Conservation (phyloP, 23 red algal genomes). For the Gracilaria vermiculophylla region DNA sequence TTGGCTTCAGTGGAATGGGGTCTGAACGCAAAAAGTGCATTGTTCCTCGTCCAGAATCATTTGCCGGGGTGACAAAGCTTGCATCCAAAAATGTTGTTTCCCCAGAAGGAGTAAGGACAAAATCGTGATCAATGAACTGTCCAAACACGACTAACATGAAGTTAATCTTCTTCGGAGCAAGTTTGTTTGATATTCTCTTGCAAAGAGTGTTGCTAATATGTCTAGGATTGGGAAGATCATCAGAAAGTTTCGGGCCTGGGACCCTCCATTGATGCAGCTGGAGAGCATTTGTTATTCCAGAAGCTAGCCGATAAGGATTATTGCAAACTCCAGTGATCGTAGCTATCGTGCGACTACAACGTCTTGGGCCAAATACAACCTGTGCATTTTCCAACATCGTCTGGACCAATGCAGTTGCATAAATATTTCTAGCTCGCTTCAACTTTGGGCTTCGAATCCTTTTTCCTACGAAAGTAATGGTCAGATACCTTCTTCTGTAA, state of each 20-base stretch:
- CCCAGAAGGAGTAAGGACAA: constrained; percentile 65
- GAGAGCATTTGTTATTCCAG: constrained; percentile 45
- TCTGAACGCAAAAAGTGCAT: constrained; percentile 50
- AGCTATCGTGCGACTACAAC: neutral
- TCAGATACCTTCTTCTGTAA: neutral
- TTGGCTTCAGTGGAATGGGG: neutral
- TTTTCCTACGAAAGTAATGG: neutral
- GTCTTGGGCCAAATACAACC: constrained; percentile 12
- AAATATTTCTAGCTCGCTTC: constrained; percentile 5
- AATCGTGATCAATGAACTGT: constrained; percentile 73
- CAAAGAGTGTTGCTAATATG: constrained; percentile 17
- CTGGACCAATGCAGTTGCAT: constrained; percentile 5
- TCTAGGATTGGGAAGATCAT: constrained; percentile 27
- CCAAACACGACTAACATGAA: constrained; percentile 55
- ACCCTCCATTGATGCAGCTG: neutral
- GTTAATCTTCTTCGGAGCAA: constrained; percentile 7
- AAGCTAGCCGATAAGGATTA: constrained; percentile 10
- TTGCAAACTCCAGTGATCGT: constrained; percentile 60
- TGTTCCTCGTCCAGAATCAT: constrained; percentile 4
- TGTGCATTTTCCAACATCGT: constrained; percentile 50
- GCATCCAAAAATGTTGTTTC: neutral
- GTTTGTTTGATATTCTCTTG: neutral
- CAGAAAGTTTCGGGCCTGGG: neutral
- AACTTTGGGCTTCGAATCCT: neutral
- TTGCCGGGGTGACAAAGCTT: neutral